phyloP scores from a whole-genome alignment of 1,139 yeast genomes.

The Nadsonia commutata region DNA sequence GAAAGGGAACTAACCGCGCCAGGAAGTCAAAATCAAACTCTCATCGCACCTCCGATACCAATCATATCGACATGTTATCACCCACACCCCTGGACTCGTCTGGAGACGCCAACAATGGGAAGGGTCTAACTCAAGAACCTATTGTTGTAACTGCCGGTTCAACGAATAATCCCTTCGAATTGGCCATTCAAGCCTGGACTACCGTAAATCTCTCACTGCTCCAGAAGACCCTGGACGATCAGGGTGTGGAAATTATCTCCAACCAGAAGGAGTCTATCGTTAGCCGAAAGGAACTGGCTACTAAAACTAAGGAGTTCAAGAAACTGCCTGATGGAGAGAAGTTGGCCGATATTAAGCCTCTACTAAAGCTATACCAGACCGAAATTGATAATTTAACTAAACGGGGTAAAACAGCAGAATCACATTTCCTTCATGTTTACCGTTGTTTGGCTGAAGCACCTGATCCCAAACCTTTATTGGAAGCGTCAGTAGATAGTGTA shows the following conservation, averaged over 20 bases:
- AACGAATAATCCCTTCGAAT: constrained; percentile 25
- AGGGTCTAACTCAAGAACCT: too few species aligned
- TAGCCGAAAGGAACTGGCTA: constrained; percentile 62
- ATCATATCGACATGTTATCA: too few species aligned
- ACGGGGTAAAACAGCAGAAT: constrained; percentile 62
- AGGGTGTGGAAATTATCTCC: constrained; percentile 58
- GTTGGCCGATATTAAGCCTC: constrained; percentile 44
- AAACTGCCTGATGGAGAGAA: constrained; percentile 55
- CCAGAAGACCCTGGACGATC: constrained; percentile 59
- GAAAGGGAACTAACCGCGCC: too few species aligned
- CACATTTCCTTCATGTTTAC: constrained; percentile 58
- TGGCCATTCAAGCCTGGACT: constrained; percentile 67
- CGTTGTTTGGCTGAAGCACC: constrained; percentile 77
- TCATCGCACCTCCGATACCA: too few species aligned
- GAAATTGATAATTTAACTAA: constrained; percentile 76
- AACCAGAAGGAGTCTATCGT: constrained; percentile 53
- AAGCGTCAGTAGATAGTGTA: constrained; percentile 57
- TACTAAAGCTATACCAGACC: constrained; percentile 71
- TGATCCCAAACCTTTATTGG: constrained; percentile 75
- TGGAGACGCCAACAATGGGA: too few species aligned
- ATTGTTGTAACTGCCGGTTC: too few species aligned
- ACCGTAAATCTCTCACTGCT: constrained; percentile 52
- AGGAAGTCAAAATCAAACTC: too few species aligned
- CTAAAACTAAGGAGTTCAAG: constrained; percentile 69
- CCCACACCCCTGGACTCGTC: too few species aligned